Evolutionary conservation across 192 early-diverging fungal genomes (phyloP), one percentile per base, ranked within the genome.

Genomic region (Backusella circina): DNA sequence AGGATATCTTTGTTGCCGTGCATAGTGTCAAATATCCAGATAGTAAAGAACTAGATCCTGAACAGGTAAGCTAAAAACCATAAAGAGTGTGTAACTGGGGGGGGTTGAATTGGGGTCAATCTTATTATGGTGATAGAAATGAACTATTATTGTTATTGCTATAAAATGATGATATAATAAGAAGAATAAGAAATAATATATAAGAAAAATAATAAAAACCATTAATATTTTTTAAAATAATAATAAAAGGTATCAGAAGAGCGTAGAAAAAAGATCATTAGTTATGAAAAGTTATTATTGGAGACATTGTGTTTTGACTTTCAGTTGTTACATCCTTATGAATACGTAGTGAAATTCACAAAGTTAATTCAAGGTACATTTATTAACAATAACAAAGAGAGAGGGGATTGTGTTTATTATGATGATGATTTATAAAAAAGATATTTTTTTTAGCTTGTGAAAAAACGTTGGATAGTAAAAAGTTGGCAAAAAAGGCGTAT

Each of bases 231-330:
- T 47, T n/a, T 47, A 47, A 61, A 28, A 61, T 61, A 61, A 61
- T 13, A 78, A 7, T 18, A 74, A 23, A 65, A 92, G 82, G 84
- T 87, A 31, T 89, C 88, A 18, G 93, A 94, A 41, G 89, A 92
- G 50, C 87, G 90, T 77, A 84, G 91, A 57, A 77, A 84, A 21
- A 80, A 83, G 1, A 87, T 96, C 16, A 81, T 94, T 67, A 80
- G 85, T 8, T 87, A 85, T 47, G 95, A 96, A 70, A 86, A 90
- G 72, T 76, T 88, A 75, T 79, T 96, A n/a, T 78, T 96, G 35
- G 92, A 94, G 70, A 89, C 90, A 3, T 83, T 95, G 39, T 91
- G 92, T 35, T 96, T 93, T 82, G 91, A 94, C 75, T 96, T 96
- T 77, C 91, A 91, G 64, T 87, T 93, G 9, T 76, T 79, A 16